Evolutionary conservation across 345 rosid species (phyloP), one percentile per base, ranked within the genome.

Genomic region (Syzygium aromaticum): DNA sequence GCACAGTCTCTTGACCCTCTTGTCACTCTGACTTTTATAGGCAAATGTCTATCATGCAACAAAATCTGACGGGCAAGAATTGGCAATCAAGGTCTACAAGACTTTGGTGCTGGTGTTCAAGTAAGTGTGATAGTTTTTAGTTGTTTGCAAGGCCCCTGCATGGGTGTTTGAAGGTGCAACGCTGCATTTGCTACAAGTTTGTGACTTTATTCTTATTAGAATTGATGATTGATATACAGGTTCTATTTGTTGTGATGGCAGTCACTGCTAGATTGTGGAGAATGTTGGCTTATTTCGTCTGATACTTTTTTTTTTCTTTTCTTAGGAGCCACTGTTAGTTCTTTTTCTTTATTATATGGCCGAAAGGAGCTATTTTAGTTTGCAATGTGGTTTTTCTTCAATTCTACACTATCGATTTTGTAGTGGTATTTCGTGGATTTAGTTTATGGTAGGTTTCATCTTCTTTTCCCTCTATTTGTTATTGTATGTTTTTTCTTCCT

Each of bases 1-100:
- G 5, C 59, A 5, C n/a, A 22, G 16, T 46, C 11, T 11, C 53
- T 52, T 86, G 85, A 86, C 84, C 13, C 82, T 63, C 77, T 40
- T 84, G n/a, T 46, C 52, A 23, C 38, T 85, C 3, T 87, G 40
- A 22, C 73, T 83, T 59, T 85, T 64, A n/a, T 92, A 94, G 97
- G 98, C 98, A 73, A 96, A 94, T 95, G 95, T 96, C 40, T 97
- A 96, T 93, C 98, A 96, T 90, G 98, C 98, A 57, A 95, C 99
- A 73, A 96, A 93, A 93, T 89, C 94, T 83, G 96, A 95, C 77
- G 96, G 98, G 40, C 93, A 89, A 86, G 99, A 97, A 88, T 93
- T 97, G 85, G 99, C 99, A 11, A 93, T 96, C 73, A 94, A 97
- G 92, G 96, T 97, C 51, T 96, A 94, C 93, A 95, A 94, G 90